Percentiles rank a stretch among this genome's conserved stretches.
Evolutionary conservation across 2,329 filamentous ascomycete genomes (phyloP).

Genomic region (Karstenula rhodostoma): DNA sequence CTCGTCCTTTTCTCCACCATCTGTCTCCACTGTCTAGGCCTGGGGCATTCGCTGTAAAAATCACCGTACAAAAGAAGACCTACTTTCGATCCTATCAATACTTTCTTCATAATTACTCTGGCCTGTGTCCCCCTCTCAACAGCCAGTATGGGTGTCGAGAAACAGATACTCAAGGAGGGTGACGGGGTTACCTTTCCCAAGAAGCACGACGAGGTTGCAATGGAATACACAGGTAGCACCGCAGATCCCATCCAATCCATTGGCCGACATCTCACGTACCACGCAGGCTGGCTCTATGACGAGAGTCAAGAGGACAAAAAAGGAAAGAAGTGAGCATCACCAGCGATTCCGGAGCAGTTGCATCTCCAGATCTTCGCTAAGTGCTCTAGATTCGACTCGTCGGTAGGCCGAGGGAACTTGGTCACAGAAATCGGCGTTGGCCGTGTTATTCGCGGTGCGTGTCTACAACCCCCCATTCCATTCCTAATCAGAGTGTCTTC

Average conservation of each 20-base stretch:
- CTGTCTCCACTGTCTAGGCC: background rate
- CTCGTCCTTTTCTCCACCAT: slow-evolving; percentile 7
- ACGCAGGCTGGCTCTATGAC: slow-evolving; percentile 75
- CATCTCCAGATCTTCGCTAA: slow-evolving; percentile 23
- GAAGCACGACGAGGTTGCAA: slow-evolving; percentile 76
- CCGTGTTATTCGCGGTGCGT: slow-evolving; percentile 82
- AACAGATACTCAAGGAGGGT: slow-evolving; percentile 70
- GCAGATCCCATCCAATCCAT: background rate
- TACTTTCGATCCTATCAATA: background rate
- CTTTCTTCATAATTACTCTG: background rate
- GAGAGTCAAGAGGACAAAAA: slow-evolving; percentile 64
- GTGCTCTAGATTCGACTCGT: slow-evolving; percentile 81
- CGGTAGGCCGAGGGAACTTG: slow-evolving; percentile 79
- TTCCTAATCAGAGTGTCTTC: slow-evolving; percentile 9
- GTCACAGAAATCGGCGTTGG: slow-evolving; percentile 80
- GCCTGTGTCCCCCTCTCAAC: slow-evolving; percentile 8
- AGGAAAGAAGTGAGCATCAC: slow-evolving; percentile 73
- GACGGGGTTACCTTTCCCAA: slow-evolving; percentile 67
- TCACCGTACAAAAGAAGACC: background rate
- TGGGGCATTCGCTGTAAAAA: background rate
- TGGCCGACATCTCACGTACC: slow-evolving; percentile 21
- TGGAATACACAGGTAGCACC: slow-evolving; percentile 78
- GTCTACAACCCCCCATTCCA: slow-evolving; percentile 12
- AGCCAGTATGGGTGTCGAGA: slow-evolving; percentile 67
- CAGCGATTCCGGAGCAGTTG: slow-evolving; percentile 7